phyloP scores from a whole-genome alignment of 331 rosid genomes.

The Telfairia occidentalis region DNA sequence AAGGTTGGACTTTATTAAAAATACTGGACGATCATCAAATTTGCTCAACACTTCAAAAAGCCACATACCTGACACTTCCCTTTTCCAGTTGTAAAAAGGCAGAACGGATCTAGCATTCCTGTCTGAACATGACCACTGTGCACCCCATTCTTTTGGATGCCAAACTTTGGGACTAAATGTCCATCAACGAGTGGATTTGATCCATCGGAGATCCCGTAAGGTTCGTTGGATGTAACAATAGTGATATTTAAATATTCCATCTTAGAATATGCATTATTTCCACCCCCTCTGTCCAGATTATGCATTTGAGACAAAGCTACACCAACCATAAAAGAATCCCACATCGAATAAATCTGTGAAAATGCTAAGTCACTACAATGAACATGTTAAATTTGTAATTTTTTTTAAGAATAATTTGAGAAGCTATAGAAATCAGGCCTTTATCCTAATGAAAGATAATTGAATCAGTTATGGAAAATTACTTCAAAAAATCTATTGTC shows the following conservation, averaged over 20 bases:
- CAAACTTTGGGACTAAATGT: conserved; percentile 41
- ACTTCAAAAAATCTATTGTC: conserved; percentile 54
- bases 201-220: conserved; percentile 62
- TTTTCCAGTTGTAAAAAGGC: conserved; percentile 45
- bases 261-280: conserved; percentile 67
- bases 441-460: not conserved
- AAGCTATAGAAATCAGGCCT: not conserved
- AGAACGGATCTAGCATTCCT: conserved; percentile 65
- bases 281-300: conserved; percentile 22
- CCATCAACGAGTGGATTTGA: conserved; percentile 73
- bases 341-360: conserved; percentile 77
- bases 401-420: conserved; percentile 2
- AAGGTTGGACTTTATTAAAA: not conserved
- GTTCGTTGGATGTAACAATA: conserved; percentile 69
- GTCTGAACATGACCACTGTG: conserved; percentile 85
- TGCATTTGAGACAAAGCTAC: conserved; percentile 77
- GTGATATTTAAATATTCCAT: conserved; percentile 74
- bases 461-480: conserved; percentile 8
- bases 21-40: not conserved
- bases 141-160: conserved; percentile 48
- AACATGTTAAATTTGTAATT: not conserved
- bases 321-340: conserved; percentile 81
- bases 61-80: conserved; percentile 69
- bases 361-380: conserved; percentile 1
- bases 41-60: not conserved